Conservation (phyloP, 2,329 filamentous ascomycete genomes). For the Aspergillus niger region DNA sequence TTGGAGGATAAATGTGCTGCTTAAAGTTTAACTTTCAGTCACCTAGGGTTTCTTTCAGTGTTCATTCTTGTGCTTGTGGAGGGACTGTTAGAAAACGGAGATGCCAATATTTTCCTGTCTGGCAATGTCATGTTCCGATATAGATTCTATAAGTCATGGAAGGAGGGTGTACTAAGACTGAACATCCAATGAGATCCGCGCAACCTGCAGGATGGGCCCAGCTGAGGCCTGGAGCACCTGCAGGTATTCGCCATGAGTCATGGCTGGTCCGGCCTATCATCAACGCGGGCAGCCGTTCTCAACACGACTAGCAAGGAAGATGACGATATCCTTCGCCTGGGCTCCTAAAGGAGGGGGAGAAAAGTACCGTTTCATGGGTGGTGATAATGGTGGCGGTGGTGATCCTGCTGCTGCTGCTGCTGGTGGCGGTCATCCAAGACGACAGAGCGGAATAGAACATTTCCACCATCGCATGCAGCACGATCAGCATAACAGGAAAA, state of each 20-base stretch:
- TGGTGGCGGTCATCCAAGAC: neutral
- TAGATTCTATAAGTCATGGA: neutral
- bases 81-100: no score
- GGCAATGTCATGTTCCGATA: neutral
- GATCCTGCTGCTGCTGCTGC: neutral
- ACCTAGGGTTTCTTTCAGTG: no score
- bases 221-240: conserved; percentile 1
- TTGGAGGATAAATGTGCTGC: no score
- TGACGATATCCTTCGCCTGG: neutral
- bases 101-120: neutral
- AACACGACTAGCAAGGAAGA: neutral
- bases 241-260: neutral
- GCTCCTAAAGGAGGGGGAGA: neutral
- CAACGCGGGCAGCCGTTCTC: neutral
- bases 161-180: neutral
- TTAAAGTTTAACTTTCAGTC: no score
- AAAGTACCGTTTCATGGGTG: neutral
- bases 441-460: neutral
- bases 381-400: neutral
- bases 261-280: neutral
- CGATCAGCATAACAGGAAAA: neutral
- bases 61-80: no score
- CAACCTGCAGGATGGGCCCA: neutral
- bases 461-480: neutral
- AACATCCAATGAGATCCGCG: neutral